Evolutionary conservation across 441 rosid genomes (phyloP).

Genomic region (Arabidopsis hybrid): DNA sequence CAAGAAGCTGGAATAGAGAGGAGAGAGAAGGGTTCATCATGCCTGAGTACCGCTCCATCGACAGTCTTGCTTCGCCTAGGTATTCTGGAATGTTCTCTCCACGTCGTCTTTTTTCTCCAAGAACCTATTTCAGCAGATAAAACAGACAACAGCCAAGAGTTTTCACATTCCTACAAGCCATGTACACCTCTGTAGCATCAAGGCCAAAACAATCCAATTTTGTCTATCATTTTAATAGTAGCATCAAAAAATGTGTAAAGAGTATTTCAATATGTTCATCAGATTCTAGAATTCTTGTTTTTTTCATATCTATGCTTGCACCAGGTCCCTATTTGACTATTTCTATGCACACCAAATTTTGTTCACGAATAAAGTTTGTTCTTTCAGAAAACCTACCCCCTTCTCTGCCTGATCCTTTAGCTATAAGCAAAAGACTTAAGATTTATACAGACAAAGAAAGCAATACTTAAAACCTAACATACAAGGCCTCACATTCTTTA

Average conservation of each 20-base stretch:
- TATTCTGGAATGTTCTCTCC: conserved; percentile 76
- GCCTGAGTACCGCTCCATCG: conserved; percentile 58
- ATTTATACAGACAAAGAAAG: not conserved
- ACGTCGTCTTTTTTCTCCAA: conserved; percentile 74
- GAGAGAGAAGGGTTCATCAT: conserved; percentile 56
- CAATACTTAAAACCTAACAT: not conserved
- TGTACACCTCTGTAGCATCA: conserved; percentile 20
- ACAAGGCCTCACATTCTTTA: not conserved
- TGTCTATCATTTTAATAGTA: not conserved
- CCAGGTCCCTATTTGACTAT: not conserved
- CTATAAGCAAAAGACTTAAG: not conserved
- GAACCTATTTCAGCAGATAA: conserved; percentile 50
- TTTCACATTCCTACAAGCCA: conserved; percentile 11
- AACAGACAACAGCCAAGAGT: not conserved
- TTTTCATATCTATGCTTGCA: not conserved
- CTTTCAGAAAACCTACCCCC: not conserved
- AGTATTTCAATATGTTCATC: conserved; percentile 28
- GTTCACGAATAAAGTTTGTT: conserved; percentile 33
- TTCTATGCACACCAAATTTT: conserved; percentile 32
- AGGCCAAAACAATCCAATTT: conserved; percentile 1
- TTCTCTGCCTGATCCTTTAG: not conserved
- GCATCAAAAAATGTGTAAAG: conserved; percentile 26
- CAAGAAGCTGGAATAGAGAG: conserved; percentile 35
- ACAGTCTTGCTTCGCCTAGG: conserved; percentile 68
- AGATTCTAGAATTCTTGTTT: conserved; percentile 35